Evolutionary conservation across 352 stramenopile genomes (phyloP).

Genomic region (Pelagophyceae sp.): DNA sequence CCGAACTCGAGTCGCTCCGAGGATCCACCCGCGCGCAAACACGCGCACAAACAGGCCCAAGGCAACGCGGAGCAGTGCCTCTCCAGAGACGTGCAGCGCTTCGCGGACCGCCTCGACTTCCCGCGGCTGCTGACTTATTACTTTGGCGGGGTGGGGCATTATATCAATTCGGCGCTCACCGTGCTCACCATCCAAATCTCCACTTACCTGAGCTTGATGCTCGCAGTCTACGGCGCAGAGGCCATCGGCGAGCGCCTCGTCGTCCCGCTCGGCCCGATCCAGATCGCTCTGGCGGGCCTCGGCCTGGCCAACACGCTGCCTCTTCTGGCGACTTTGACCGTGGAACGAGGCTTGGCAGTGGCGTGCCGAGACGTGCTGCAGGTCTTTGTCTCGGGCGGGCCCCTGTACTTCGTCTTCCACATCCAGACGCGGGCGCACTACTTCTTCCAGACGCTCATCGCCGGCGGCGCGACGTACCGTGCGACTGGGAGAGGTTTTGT

Average conservation of each 20-base stretch:
- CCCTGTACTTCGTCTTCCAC: constrained; percentile 98
- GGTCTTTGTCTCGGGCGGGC: constrained; percentile 90
- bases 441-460: constrained; percentile 95
- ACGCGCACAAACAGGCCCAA: too few relatives aligned
- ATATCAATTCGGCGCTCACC: constrained; percentile 92
- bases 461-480: constrained; percentile 93
- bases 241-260: constrained; percentile 76
- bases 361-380: constrained; percentile 75
- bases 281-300: constrained; percentile 89
- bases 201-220: constrained; percentile 87
- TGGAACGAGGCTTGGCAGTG: constrained; percentile 92
- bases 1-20: too few relatives aligned
- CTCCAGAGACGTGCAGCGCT: constrained; percentile 91
- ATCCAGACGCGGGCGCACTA: constrained; percentile 98
- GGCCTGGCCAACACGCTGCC: constrained; percentile 93
- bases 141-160: constrained; percentile 97
- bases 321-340: constrained; percentile 89
- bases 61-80: constrained; percentile 94
- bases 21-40: too few relatives aligned
- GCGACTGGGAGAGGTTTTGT: constrained; percentile 95
- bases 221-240: constrained; percentile 81
- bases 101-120: constrained; percentile 93
- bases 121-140: constrained; percentile 97
- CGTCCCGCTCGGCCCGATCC: constrained; percentile 82
- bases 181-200: constrained; percentile 94